Conservation (phyloP, 495 filamentous ascomycete genomes). For the Aspergillus baeticus region DNA sequence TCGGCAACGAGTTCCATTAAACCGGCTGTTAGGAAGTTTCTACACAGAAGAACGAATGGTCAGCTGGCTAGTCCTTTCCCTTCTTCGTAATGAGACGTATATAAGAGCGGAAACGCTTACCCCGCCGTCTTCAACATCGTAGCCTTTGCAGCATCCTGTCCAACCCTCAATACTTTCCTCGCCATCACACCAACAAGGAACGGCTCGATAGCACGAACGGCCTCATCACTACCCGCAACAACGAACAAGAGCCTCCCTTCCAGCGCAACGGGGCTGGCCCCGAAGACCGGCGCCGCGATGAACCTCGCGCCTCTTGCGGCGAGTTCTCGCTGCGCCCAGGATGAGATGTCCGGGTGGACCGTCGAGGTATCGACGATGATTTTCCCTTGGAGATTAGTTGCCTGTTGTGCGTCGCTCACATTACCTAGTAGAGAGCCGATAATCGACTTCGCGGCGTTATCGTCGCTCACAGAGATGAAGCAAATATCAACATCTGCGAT, state of each 20-base stretch:
- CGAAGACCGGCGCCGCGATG: conserved; percentile 39
- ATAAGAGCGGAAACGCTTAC: neutral
- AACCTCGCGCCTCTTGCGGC: conserved; percentile 21
- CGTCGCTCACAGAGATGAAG: conserved; percentile 24
- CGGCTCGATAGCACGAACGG: conserved; percentile 27
- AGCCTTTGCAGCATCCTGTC: conserved; percentile 24
- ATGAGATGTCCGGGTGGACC: conserved; percentile 37
- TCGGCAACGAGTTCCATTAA: conserved; percentile 34
- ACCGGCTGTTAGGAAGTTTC: conserved; percentile 19
- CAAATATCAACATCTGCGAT: conserved; percentile 28
- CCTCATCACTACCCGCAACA: conserved; percentile 29
- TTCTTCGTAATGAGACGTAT: neutral
- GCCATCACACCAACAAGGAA: conserved; percentile 35
- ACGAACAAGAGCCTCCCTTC: conserved; percentile 35
- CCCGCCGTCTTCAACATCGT: conserved; percentile 23
- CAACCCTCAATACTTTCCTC: conserved; percentile 29
- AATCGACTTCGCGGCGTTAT: conserved; percentile 9
- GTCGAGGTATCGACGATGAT: conserved; percentile 41
- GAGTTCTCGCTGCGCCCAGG: conserved; percentile 18
- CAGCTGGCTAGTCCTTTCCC: no score
- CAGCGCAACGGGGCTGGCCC: conserved; percentile 35
- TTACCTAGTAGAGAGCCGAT: neutral
- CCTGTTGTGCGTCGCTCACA: neutral
- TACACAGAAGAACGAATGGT: neutral
- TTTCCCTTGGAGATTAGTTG: conserved; percentile 22